phyloP scores from a whole-genome alignment of 345 rosid species.

The Nephelium lappaceum region DNA sequence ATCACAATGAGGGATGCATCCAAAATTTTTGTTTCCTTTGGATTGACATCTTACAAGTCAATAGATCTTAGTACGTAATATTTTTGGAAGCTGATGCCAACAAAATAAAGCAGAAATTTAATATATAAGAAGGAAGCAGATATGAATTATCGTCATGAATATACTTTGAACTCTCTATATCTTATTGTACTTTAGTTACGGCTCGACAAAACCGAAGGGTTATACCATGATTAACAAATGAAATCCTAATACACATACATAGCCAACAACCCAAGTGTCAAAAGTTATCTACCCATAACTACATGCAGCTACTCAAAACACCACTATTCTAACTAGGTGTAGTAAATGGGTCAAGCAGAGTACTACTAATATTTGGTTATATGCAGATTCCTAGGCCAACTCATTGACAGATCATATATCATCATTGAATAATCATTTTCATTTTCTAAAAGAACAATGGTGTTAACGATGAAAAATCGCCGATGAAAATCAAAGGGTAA shows the following conservation, averaged over 20 bases:
- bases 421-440: background rate
- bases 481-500: no score
- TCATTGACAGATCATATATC: background rate
- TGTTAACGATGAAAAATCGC: no score
- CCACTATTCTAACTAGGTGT: background rate
- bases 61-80: no score
- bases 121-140: background rate
- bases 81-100: background rate
- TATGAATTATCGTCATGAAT: background rate
- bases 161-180: background rate
- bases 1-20: no score
- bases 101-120: background rate
- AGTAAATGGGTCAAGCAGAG: background rate
- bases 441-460: background rate
- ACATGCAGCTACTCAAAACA: background rate
- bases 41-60: no score
- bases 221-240: background rate
- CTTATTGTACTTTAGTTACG: no score
- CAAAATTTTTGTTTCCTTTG: no score
- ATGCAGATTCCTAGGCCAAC: background rate
- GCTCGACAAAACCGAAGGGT: background rate
- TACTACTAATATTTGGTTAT: background rate
- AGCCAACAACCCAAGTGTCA: background rate
- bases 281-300: background rate
- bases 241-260: background rate